Base-by-base conservation (phyloP, 768 basidiomycete genomes). In the Hericium alpestre region DNA sequence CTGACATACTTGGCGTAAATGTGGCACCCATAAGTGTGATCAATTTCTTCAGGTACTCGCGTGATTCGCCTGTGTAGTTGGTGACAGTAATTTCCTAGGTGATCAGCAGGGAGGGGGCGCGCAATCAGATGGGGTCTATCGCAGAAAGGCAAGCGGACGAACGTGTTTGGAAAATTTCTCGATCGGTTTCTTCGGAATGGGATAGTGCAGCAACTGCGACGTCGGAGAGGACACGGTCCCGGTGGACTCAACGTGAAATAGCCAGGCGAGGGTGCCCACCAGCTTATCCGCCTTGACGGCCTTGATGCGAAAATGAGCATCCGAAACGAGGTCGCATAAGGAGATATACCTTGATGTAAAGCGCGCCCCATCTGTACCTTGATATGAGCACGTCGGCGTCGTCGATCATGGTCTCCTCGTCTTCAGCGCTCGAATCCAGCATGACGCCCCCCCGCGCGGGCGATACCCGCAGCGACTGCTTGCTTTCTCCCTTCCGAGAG, bases 41-140 rank as follows among this genome's bases (percentile, higher is more conserved):
- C 15, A 97, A 73, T 59, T 82, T 84, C 72, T 92, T 92, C 53
- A 97, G 76, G 65, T 94, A 94, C 54, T 95, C 93, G 2, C 93
- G 78, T 6, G 88, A 79, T 39, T 85, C 82, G 2, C 93, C 93
- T 0, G 89, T 87, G 66, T 93, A 95, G 65, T 94, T 94, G 0
- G 92, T 92, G 1, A 95, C 76, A 0, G 92, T 89, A 55, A 95
- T 83, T 61, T 81, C 76, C 88, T 92, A 59, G 16, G 32, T 32
- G 32, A 32, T 32, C 32, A 32, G 32, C 32, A 32, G 6, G 32
- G 20, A 27, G 20, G 5, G 22, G 37, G 7, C 38, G 51, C 20
- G 13, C 37, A 27, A 15, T 22, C 49, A 32, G 32, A 32, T 32
- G 32, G 8, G 32, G 40, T 25, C 25, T 48, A 38, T 8, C 23